Base-by-base conservation (phyloP, 2,329 filamentous ascomycete species). In the Cordyceps militaris region DNA sequence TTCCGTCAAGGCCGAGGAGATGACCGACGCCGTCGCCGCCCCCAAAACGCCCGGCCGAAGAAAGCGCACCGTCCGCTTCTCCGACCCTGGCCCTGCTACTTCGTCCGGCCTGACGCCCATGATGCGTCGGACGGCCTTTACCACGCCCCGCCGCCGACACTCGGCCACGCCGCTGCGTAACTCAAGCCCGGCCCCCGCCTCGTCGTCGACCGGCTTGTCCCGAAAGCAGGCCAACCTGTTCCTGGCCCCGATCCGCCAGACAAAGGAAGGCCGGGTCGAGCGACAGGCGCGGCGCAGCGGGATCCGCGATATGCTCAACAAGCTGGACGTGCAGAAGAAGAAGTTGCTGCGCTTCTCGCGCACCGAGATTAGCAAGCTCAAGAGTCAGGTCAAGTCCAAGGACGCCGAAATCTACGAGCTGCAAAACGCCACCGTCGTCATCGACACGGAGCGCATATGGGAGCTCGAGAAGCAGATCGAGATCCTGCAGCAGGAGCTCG, bases 31-130 rank as follows among this genome's bases (percentile, higher is more conserved):
- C 3, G n/a, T 24, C 3, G 26, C 23, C 4, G 26, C 61, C 26
- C 59, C 57, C 24, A 53, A 57, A 16, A 74, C 71, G 2, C 71
- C 71, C 10, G 63, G 63, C 32, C 61, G 64, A 32, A 56, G 59
- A 1, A 79, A 75, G 63, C 80, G 79, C 62, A 73, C 74, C 58
- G 81, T 84, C 23, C 79, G 82, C 38, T 84, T 85, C 69, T 85
- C 83, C 0, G 81, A 85, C 42, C 80, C 81, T 9, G 81, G 79
- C 0, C 72, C 74, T n/a, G n/a, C n/a, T n/a, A n/a, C n/a, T 1
- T 73, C 76, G 2, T 83, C 78, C 1, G 82, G 83, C 2, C 68
- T 86, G 28, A 85, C 83, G 1, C 83, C 83, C 1, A 79, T 84
- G 71, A 70, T 86, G 44, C 73, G 74, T 38, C 77, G 81, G 21